Evolutionary conservation across 2,329 filamentous ascomycete genomes (phyloP), one percentile per base, ranked within the genome.

Genomic region (Aspergillus persii): DNA sequence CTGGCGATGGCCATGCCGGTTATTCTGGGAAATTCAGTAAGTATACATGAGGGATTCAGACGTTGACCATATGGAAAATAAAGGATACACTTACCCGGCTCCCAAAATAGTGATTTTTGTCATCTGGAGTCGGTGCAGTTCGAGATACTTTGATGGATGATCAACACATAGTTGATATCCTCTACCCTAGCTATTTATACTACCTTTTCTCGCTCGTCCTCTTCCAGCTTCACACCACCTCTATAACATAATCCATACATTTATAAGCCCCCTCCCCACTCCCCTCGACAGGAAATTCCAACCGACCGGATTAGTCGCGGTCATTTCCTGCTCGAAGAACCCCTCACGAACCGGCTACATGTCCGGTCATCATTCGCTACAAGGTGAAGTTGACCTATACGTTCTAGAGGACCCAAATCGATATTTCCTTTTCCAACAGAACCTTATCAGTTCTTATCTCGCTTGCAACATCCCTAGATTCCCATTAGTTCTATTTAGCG

Each of bases 101-200:
- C 56, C 56, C 8, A 62, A 68, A 61, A 54, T 67, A 26, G 31
- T 62, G 53, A 27, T 58, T 47, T 60, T 58, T 29, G 58, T 47
- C 58, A 60, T 60, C 9, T 56, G 33, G 39, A 49, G 15, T 12
- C 12, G 1, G 44, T 18, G 30, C 8, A 6, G 36, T 4, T 39
- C n/a, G 11, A n/a, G 15, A 15, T 39, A 39, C 33, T 7, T 15
- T 39, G 36, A 39, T 39, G 36, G n/a, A n/a, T 5, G 36, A 39
- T 39, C 12, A 39, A 6, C 4, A 2, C 15, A 36, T 12, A 11
- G 12, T 12, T 41, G n/a, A n/a, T n/a, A 5, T 15, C 36, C 12
- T 41, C 4, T 5, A 2, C 12, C 36, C 6, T 3, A n/a, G 36
- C 36, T 5, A 5, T n/a, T 41, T 41, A 41, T 41, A 41, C n/a